A percentile compares a stretch with the other conserved stretches of the same genome.
Evolutionary conservation across 768 basidiomycete species (phyloP).

Genomic region (Phylloporus scabripes): DNA sequence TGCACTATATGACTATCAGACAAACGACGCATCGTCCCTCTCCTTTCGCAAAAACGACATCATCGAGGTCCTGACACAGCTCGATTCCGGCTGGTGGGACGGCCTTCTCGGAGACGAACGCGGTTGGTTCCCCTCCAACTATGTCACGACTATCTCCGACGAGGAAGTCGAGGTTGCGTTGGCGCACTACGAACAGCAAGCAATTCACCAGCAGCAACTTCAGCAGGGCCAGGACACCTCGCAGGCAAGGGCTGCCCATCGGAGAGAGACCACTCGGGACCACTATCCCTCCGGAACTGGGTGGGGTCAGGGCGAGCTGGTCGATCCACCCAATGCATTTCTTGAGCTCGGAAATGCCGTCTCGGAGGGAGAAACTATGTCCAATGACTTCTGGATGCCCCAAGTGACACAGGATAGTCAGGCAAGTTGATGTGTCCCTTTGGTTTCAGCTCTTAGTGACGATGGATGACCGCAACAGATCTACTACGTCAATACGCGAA

Average conservation of each 20-base stretch:
- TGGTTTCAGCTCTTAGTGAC: background rate
- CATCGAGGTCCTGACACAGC: slow-evolving; percentile 87
- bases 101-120: slow-evolving; percentile 84
- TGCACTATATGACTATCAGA: slow-evolving; percentile 87
- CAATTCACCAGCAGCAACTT: slow-evolving; percentile 8
- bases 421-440: slow-evolving; percentile 44
- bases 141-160: slow-evolving; percentile 73
- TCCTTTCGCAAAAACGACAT: slow-evolving; percentile 84
- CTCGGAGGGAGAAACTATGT: slow-evolving; percentile 31
- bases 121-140: slow-evolving; percentile 98
- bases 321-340: slow-evolving; percentile 35
- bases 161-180: slow-evolving; percentile 73
- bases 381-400: slow-evolving; percentile 89
- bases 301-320: slow-evolving; percentile 35
- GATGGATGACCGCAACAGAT: slow-evolving; percentile 49
- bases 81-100: slow-evolving; percentile 98
- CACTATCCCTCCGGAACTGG: slow-evolving; percentile 38
- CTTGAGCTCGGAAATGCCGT: slow-evolving; percentile 28
- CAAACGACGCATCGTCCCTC: slow-evolving; percentile 83
- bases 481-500: slow-evolving; percentile 90
- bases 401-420: slow-evolving; percentile 77
- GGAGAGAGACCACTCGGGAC: slow-evolving; percentile 18
- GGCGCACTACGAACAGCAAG: slow-evolving; percentile 25
- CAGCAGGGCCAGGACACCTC: slow-evolving; percentile 12
- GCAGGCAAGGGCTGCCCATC: slow-evolving; percentile 9